phyloP scores from a whole-genome alignment of 192 early-diverging fungal species.

The Hyaloraphidium curvatum region DNA sequence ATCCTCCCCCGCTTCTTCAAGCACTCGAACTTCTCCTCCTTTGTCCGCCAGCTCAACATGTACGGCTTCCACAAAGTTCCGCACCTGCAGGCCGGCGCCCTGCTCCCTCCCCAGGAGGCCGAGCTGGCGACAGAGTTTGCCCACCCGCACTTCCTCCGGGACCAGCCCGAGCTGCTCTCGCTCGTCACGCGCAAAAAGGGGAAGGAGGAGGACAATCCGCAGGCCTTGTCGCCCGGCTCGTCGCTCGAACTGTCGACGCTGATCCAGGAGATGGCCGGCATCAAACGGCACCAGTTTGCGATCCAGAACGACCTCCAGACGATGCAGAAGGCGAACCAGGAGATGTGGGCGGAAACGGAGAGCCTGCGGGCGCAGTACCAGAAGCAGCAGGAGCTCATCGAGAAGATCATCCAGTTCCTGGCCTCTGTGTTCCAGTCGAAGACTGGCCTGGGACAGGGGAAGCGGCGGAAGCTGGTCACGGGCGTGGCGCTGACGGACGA shows the following conservation, averaged over 20 bases:
- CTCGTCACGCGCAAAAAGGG: slow-evolving; percentile 75
- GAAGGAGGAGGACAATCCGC: too few species aligned
- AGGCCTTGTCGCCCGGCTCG: too few species aligned
- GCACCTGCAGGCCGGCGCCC: too few species aligned
- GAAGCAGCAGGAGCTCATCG: slow-evolving; percentile 75
- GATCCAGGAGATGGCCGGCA: slow-evolving; percentile 66
- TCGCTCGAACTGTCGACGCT: too few species aligned
- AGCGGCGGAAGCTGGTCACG: slow-evolving; percentile 19
- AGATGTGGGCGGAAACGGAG: slow-evolving; percentile 70
- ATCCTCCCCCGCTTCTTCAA: slow-evolving; percentile 77
- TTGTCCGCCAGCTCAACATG: slow-evolving; percentile 85
- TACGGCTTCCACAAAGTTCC: slow-evolving; percentile 96
- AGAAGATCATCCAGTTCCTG: slow-evolving; percentile 83
- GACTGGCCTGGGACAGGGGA: slow-evolving; percentile 24
- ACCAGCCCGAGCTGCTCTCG: slow-evolving; percentile 72
- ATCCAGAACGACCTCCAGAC: slow-evolving; percentile 71
- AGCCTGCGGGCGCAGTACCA: slow-evolving; percentile 55
- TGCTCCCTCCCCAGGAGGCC: too few species aligned
- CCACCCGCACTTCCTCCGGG: slow-evolving; percentile 74
- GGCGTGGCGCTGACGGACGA: slow-evolving; percentile 10
- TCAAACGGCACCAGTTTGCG: slow-evolving; percentile 76
- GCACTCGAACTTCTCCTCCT: slow-evolving; percentile 77
- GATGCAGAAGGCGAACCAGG: slow-evolving; percentile 72
- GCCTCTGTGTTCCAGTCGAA: slow-evolving; percentile 61
- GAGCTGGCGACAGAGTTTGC: too few species aligned